Evolutionary conservation across 2,329 filamentous ascomycete genomes (phyloP).

Genomic region (Aspergillus pseudonomiae): DNA sequence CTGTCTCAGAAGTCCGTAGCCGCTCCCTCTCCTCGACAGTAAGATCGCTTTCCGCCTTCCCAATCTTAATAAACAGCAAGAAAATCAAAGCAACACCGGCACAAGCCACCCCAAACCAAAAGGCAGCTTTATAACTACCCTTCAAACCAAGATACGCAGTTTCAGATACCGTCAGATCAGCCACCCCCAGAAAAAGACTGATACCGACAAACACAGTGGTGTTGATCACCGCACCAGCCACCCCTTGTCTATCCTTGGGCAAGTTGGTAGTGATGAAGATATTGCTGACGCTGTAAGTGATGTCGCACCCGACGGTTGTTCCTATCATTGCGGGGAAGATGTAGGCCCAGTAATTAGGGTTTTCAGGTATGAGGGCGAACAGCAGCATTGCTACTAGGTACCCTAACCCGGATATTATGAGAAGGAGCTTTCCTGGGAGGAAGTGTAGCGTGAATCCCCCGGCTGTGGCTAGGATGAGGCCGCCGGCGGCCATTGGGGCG

Average conservation of each 20-base stretch:
- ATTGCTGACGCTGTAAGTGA: constrained; percentile 15
- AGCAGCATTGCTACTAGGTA: constrained; percentile 9
- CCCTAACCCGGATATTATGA: background rate
- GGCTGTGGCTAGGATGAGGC: background rate
- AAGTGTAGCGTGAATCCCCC: background rate
- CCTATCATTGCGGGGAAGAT: constrained; percentile 14
- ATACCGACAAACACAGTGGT: constrained; percentile 14
- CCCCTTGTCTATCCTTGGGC: constrained; percentile 9
- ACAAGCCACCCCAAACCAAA: constrained; percentile 16
- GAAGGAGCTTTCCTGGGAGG: background rate
- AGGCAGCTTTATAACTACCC: constrained; percentile 15
- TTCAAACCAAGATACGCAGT: constrained; percentile 3
- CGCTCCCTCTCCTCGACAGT: background rate
- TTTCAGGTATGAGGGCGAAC: constrained; percentile 11
- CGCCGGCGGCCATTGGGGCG: background rate
- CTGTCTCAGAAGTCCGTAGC: background rate
- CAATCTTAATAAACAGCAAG: background rate
- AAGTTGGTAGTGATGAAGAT: constrained; percentile 15
- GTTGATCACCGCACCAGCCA: constrained; percentile 12
- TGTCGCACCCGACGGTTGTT: constrained; percentile 10
- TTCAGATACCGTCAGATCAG: constrained; percentile 8
- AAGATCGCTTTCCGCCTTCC: background rate
- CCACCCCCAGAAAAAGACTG: constrained; percentile 14
- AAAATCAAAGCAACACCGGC: background rate
- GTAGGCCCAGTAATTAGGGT: constrained; percentile 14